These are phyloP conservation scores for Chytriomyces sp. DNA, from an alignment of 192 early-diverging fungal species.

Conservation along the genomic window DNA sequence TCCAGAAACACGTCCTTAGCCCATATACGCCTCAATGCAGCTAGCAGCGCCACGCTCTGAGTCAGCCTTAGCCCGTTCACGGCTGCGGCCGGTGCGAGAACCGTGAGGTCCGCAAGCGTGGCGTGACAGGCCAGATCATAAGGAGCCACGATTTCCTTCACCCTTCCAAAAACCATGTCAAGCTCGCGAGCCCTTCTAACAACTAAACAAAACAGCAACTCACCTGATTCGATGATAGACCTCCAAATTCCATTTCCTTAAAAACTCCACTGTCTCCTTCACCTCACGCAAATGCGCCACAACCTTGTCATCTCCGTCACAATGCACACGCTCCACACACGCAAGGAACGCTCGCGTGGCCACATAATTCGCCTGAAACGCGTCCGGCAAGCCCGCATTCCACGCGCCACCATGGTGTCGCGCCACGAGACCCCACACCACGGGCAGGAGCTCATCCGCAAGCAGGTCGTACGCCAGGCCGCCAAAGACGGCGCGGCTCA, in stretches of 20 bases:
- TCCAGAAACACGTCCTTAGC: not conserved
- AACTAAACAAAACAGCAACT: not conserved
- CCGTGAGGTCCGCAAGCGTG: not conserved
- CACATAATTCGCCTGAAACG: slow-evolving; percentile 26
- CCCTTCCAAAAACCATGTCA: slow-evolving; percentile 12
- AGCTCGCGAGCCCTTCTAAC: not conserved
- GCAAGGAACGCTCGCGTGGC: slow-evolving; percentile 16
- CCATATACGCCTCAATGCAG: slow-evolving; percentile 6
- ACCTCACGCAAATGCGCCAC: slow-evolving; percentile 33
- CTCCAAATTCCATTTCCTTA: slow-evolving; percentile 50
- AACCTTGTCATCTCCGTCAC: not conserved
- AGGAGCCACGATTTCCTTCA: slow-evolving; percentile 42
- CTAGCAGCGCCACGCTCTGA: not conserved
- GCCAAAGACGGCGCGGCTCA: slow-evolving; percentile 13
- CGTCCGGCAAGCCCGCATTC: slow-evolving; percentile 22
- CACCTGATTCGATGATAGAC: slow-evolving; percentile 53
- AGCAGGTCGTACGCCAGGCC: slow-evolving; percentile 6
- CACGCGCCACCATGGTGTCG: not conserved
- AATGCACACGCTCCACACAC: slow-evolving; percentile 11
- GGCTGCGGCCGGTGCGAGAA: not conserved
- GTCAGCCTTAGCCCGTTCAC: slow-evolving; percentile 1
- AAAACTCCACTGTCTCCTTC: slow-evolving; percentile 37
- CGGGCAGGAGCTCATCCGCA: slow-evolving; percentile 8
- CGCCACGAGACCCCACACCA: slow-evolving; percentile 2
- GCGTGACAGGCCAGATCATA: slow-evolving; percentile 30